These are phyloP conservation scores for Hyphopichia khmerensis DNA, from an alignment of 1,139 yeast species.

Conservation along the genomic window DNA sequence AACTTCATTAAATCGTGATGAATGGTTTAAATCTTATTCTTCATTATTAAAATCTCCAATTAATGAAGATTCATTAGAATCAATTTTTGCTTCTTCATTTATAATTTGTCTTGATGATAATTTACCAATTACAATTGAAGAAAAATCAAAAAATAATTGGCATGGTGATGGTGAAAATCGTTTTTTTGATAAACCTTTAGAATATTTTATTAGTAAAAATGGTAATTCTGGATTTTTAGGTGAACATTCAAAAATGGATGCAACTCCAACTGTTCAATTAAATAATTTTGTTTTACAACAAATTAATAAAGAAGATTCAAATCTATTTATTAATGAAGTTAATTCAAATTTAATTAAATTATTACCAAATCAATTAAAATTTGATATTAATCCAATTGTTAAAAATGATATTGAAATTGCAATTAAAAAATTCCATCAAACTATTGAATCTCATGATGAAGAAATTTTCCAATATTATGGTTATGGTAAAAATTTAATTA, in stretches of 20 bases:
- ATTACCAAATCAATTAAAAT: constrained; percentile 25
- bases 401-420: constrained; percentile 56
- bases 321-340: constrained; percentile 27
- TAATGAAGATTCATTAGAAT: constrained; percentile 57
- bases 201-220: constrained; percentile 77
- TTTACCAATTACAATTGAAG: constrained; percentile 76
- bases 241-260: constrained; percentile 98
- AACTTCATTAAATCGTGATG: constrained; percentile 85
- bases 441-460: constrained; percentile 56
- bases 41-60: constrained; percentile 58
- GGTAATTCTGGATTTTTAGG: constrained; percentile 93
- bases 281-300: constrained; percentile 72
- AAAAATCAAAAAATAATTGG: constrained; percentile 87
- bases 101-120: constrained; percentile 76
- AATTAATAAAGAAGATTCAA: constrained; percentile 47
- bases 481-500: constrained; percentile 69
- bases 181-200: constrained; percentile 89
- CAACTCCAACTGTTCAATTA: constrained; percentile 89
- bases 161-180: constrained; percentile 93
- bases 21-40: constrained; percentile 65
- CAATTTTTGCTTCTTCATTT: constrained; percentile 78
- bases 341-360: constrained; percentile 19
- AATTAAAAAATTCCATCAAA: constrained; percentile 50
- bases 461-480: constrained; percentile 71
- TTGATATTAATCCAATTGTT: constrained; percentile 55